Base-by-base conservation (phyloP, 1,284 basidiomycete species). In the Mycosarcoma maydis region DNA sequence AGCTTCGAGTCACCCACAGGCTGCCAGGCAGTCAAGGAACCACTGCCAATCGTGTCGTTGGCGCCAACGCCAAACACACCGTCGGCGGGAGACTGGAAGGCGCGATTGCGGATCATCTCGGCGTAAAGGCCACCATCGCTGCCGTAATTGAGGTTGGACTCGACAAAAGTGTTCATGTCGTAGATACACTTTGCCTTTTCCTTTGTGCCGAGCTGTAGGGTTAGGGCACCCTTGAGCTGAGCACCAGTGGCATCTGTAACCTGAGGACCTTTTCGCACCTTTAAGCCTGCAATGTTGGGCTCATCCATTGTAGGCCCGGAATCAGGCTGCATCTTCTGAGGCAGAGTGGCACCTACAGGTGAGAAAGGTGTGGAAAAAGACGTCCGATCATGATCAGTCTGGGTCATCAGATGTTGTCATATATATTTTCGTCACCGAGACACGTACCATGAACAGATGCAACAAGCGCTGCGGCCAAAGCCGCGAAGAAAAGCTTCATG, bases 91-190 rank as follows among this genome's bases (percentile, higher is more conserved):
- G 55, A 51, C 37, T 75, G 73, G 54, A 75, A 73, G 20, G 73
- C 73, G 3, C 71, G 71, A 45, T 73, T 73, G 47, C 58, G 58
- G 47, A 76, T 76, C 53, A 76, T 56, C 46, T 76, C 74, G 19
- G 64, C 72, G 22, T 73, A 71, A 2, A 76, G 49, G 17, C 73
- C 73, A n/a, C 74, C 73, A 24, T 75, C 70, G 17, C 61, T 56
- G 23, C 60, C 74, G n/a, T 60, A 72, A 62, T 73, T 75, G 51
- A 75, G 53, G 55, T 71, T 71, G 14, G 58, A 53, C 44, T 71
- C 68, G 26, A 71, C 50, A n/a, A 71, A 71, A 7, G 62, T 71
- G 66, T 69, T 33, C 66, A 69, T 69, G 44, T 69, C 66, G 55
- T 58, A 69, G 46, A 69, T 55, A 51, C 66, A 69, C 47, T 69